Evolutionary conservation across 805 yeast genomes (phyloP).

Genomic region (Starmera quercuum): DNA sequence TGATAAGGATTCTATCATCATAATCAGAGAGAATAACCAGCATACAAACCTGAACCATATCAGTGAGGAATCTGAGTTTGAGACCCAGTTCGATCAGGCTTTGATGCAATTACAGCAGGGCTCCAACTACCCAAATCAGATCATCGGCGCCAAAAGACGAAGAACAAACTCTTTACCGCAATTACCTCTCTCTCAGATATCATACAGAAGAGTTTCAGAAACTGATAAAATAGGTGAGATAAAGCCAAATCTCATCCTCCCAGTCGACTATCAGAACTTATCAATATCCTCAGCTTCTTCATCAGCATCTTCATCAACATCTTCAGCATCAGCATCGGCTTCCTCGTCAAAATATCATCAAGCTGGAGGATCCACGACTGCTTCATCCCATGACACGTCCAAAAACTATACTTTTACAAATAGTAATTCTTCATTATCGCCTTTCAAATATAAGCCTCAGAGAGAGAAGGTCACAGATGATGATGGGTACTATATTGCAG

Average conservation of each 20-base stretch:
- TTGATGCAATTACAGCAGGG: background rate
- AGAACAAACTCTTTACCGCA: constrained; percentile 50
- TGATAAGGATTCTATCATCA: too few species aligned
- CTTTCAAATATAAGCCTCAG: too few species aligned
- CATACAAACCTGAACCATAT: too few species aligned
- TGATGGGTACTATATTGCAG: constrained; percentile 68
- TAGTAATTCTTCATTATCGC: too few species aligned
- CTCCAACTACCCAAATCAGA: too few species aligned
- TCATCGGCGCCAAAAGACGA: constrained; percentile 32
- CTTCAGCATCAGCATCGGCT: constrained; percentile 5
- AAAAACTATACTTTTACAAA: too few species aligned
- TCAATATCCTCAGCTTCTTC: constrained; percentile 1
- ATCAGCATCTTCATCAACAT: constrained; percentile 5
- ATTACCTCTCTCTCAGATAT: constrained; percentile 37
- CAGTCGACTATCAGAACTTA: background rate
- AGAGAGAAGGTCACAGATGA: too few species aligned
- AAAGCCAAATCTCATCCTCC: constrained; percentile 25
- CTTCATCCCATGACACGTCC: too few species aligned
- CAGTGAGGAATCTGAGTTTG: too few species aligned
- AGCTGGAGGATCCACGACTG: too few species aligned
- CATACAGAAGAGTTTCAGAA: constrained; percentile 30
- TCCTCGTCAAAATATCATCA: background rate
- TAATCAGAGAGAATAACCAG: too few species aligned
- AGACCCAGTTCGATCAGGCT: constrained; percentile 1
- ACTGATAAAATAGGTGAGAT: constrained; percentile 33